Evolutionary conservation across 2,329 filamentous ascomycete genomes (phyloP).

Genomic region (Podosphaera leucotricha): DNA sequence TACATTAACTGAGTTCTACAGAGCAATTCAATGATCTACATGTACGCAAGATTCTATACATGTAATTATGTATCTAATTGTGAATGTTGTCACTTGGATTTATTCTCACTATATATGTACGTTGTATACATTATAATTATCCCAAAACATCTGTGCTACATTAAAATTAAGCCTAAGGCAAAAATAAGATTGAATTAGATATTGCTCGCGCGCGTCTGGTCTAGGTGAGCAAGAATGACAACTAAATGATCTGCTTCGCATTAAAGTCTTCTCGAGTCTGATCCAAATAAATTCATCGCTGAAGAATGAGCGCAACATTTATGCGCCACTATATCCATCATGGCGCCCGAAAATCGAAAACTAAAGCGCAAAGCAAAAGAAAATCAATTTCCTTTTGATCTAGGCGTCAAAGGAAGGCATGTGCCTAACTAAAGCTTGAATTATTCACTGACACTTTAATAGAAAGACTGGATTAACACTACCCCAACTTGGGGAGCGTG

Average conservation of each 20-base stretch:
- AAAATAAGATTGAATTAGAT: too few species aligned
- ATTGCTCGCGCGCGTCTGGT: too few species aligned
- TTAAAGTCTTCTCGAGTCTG: background rate
- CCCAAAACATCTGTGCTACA: too few species aligned
- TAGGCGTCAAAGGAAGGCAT: conserved; percentile 28
- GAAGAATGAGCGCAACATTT: background rate
- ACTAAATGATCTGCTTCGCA: background rate
- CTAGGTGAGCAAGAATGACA: too few species aligned
- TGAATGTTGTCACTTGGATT: too few species aligned
- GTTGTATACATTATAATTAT: too few species aligned
- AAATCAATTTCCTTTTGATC: conserved; percentile 24
- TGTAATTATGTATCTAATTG: too few species aligned
- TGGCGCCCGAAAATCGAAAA: conserved; percentile 6
- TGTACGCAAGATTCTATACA: too few species aligned
- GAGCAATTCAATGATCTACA: too few species aligned
- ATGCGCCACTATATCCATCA: background rate
- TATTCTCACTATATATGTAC: too few species aligned
- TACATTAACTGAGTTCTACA: too few species aligned
- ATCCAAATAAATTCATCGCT: background rate
- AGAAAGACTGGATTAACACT: conserved; percentile 82
- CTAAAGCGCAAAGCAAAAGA: conserved; percentile 15
- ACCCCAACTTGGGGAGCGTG: conserved; percentile 54
- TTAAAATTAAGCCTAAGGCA: too few species aligned
- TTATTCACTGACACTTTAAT: conserved; percentile 5
- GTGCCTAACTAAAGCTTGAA: conserved; percentile 4